Base-by-base conservation (phyloP, 306 rosid genomes). In the Potentilla sterilis region DNA sequence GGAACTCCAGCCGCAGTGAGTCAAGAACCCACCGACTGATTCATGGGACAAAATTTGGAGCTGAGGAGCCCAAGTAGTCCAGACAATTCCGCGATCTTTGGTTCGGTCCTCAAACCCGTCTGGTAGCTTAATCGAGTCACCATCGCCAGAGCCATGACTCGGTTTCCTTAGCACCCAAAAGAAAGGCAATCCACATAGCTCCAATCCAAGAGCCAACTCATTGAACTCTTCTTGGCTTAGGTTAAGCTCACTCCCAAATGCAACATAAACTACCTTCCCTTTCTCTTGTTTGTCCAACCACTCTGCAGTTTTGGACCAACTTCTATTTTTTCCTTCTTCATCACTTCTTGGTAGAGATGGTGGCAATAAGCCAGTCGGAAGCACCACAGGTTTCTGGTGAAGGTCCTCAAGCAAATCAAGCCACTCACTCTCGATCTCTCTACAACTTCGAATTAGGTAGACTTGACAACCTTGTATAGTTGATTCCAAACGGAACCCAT, bases 31-130 rank as follows among this genome's bases (percentile, higher is more conserved):
- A 1, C 70, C 51, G 15, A 66, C 1, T 1, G 70, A 66, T 7
- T 19, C 35, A 34, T 66, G 70, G 15, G 49, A 48, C 49, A 66
- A 10, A 38, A 66, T 66, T 10, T 41, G 41, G 4, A 76, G 40
- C 67, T 89, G 90, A 18, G 92, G 92, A 32, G 81, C 89, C 95
- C 95, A 89, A 24, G 16, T 73, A 44, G 41, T 81, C 85, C 89
- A 90, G 5, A 88, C 80, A 13, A 83, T 6, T 0, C 90, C 92
- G 5, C 70, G 86, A 41, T 68, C 86, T 57, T 74, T 74, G 72
- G 75, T 83, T 44, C 88, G 73, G 24, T 81, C 86, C 70, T 86
- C 86, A 2, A 90, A 90, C 37, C 90, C 89, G 1, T 81, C 76
- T 6, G 90, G 92, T 64, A 90, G 72, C 81, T 78, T 76, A 32